phyloP scores from a whole-genome alignment of 2,329 filamentous ascomycete genomes.

The Fusarium euwallaceae region DNA sequence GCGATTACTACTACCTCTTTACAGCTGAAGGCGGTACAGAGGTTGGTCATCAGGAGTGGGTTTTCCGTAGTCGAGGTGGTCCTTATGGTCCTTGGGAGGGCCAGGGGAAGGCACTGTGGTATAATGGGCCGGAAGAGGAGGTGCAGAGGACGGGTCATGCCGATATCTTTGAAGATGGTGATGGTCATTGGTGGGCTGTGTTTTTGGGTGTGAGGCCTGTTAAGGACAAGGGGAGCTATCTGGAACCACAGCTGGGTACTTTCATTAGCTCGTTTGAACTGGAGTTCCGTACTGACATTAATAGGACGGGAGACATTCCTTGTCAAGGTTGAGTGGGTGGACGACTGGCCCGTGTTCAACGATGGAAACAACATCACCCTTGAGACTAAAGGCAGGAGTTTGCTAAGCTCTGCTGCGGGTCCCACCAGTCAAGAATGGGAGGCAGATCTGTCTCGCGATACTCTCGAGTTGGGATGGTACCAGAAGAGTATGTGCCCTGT shows the following conservation, averaged over 20 bases:
- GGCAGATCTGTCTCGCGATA: slow-evolving; percentile 28
- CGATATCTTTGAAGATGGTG: slow-evolving; percentile 41
- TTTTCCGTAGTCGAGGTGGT: slow-evolving; percentile 58
- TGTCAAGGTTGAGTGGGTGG: slow-evolving; percentile 42
- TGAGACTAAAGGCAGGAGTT: slow-evolving; percentile 28
- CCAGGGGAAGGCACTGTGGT: slow-evolving; percentile 43
- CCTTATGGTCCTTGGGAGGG: slow-evolving; percentile 65
- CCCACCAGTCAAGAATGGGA: slow-evolving; percentile 12
- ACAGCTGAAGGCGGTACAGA: slow-evolving; percentile 46
- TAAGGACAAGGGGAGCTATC: slow-evolving; percentile 13
- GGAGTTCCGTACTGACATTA: neutral
- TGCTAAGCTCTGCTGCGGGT: neutral
- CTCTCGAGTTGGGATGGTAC: slow-evolving; percentile 44
- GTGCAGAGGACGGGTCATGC: slow-evolving; percentile 57
- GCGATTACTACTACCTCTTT: slow-evolving; percentile 43
- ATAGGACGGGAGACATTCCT: slow-evolving; percentile 44
- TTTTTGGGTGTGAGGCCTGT: slow-evolving; percentile 40
- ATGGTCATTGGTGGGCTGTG: slow-evolving; percentile 43
- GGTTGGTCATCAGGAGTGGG: slow-evolving; percentile 65
- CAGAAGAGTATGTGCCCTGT: slow-evolving; percentile 36
- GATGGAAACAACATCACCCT: slow-evolving; percentile 41
- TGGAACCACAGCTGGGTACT: slow-evolving; percentile 43
- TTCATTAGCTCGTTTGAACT: fast-evolving
- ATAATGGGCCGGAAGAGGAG: slow-evolving; percentile 60
- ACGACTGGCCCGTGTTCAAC: slow-evolving; percentile 46